These are phyloP conservation scores for Meredithiella fracta DNA, from an alignment of 2,329 filamentous ascomycete species.

Conservation along the genomic window DNA sequence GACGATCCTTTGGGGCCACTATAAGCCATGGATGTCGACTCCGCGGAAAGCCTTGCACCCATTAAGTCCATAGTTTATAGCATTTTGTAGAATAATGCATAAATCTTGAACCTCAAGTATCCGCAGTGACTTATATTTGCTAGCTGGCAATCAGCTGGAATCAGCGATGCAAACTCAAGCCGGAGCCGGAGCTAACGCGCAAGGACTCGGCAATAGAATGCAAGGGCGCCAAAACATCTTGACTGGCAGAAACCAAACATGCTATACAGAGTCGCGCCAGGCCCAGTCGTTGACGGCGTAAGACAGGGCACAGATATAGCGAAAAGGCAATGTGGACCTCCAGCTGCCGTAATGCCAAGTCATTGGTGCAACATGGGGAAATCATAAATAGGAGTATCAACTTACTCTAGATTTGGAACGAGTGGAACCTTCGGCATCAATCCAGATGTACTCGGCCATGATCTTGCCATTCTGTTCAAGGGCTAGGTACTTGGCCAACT, in stretches of 20 bases:
- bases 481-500: slow-evolving; percentile 84
- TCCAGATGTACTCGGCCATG: slow-evolving; percentile 96
- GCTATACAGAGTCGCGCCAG: neutral
- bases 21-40: neutral
- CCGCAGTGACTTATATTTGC: neutral
- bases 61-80: neutral
- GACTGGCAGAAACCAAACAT: neutral
- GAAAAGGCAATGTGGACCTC: neutral
- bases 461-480: slow-evolving; percentile 78
- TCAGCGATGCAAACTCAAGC: too few relatives aligned
- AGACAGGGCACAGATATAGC: neutral
- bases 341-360: slow-evolving; percentile 13
- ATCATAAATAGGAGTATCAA: slow-evolving; percentile 11
- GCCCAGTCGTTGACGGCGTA: neutral
- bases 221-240: neutral
- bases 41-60: neutral
- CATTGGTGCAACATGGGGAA: slow-evolving; percentile 1
- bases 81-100: too few relatives aligned
- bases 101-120: neutral
- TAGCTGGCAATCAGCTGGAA: too few relatives aligned
- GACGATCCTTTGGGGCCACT: neutral
- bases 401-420: slow-evolving; percentile 95
- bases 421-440: slow-evolving; percentile 65
- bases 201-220: neutral
- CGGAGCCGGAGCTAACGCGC: too few relatives aligned